A percentile compares a stretch with the other conserved stretches of the same genome.
phyloP scores from a whole-genome alignment of 768 basidiomycete genomes.

The Boletus sp. region DNA sequence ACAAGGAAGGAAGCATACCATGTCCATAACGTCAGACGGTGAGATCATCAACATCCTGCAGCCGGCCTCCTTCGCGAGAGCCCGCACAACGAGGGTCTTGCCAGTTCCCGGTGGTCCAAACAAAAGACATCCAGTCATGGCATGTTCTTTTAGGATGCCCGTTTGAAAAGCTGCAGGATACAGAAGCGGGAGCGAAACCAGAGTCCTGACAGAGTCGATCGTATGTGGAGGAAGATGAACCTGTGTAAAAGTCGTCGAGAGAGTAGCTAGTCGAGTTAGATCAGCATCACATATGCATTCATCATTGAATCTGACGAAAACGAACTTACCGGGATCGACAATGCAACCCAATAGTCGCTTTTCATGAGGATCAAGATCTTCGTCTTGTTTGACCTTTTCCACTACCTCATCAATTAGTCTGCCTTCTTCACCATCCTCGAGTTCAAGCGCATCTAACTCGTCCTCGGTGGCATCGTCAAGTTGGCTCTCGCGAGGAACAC shows the following conservation, averaged over 20 bases:
- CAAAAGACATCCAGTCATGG: conserved; percentile 86
- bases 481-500: conserved; percentile 34
- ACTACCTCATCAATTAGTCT: conserved; percentile 60
- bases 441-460: conserved; percentile 27
- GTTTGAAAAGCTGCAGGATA: conserved; percentile 84
- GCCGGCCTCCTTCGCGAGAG: conserved; percentile 89
- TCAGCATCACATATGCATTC: conserved; percentile 2
- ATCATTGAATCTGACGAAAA: neutral
- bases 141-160: conserved; percentile 87
- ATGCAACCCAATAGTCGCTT: conserved; percentile 79
- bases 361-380: conserved; percentile 78
- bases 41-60: conserved; percentile 89
- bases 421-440: conserved; percentile 31
- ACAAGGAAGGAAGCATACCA: conserved; percentile 49
- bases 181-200: conserved; percentile 85
- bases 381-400: conserved; percentile 70
- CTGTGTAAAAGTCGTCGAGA: conserved; percentile 81
- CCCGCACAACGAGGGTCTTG: conserved; percentile 85
- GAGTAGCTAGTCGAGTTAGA: conserved; percentile 43
- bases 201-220: conserved; percentile 87
- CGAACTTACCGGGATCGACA: conserved; percentile 66
- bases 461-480: conserved; percentile 34
- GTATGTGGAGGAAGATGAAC: conserved; percentile 87
- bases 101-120: conserved; percentile 95
- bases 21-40: conserved; percentile 94